Evolutionary conservation across 306 rosid species (phyloP).

Genomic region (Quercus engelmannii): DNA sequence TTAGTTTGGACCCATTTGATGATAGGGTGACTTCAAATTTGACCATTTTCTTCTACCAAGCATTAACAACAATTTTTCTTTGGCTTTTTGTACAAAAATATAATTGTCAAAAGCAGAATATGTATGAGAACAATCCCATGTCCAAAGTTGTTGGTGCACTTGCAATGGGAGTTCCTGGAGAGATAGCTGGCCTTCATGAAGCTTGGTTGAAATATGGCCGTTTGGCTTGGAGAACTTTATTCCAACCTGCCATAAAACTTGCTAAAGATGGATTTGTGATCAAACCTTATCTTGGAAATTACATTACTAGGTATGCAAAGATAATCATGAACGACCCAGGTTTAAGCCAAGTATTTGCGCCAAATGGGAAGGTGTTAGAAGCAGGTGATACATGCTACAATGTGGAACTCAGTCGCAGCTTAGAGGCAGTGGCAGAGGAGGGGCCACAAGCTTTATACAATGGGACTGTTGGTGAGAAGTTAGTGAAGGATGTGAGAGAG

Average conservation of each 20-base stretch:
- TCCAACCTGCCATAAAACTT: constrained; percentile 76
- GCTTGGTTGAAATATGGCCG: constrained; percentile 85
- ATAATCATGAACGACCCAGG: constrained; percentile 67
- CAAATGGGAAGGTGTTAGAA: constrained; percentile 55
- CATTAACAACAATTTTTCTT: constrained; percentile 11
- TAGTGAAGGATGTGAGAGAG: constrained; percentile 73
- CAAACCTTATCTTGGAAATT: constrained; percentile 43
- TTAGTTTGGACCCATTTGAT: neutral
- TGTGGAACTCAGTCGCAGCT: constrained; percentile 58
- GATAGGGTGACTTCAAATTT: neutral
- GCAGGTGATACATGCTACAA: constrained; percentile 67
- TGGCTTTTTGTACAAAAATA: constrained; percentile 12
- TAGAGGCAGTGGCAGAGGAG: constrained; percentile 61
- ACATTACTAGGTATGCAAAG: constrained; percentile 1
- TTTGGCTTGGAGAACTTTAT: constrained; percentile 61
- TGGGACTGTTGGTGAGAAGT: constrained; percentile 67
- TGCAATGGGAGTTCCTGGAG: constrained; percentile 88
- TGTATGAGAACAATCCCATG: constrained; percentile 58
- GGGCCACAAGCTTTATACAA: constrained; percentile 83
- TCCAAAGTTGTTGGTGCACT: constrained; percentile 58
- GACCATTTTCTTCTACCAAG: constrained; percentile 2
- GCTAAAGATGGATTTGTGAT: constrained; percentile 68
- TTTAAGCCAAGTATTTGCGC: constrained; percentile 59
- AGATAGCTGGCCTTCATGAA: constrained; percentile 83
- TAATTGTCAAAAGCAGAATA: constrained; percentile 48